A percentile compares a stretch with the other conserved stretches of the same genome.
These are phyloP conservation scores for Zygosaccharomyces pseudorouxii DNA, from an alignment of 805 yeast genomes.

Conservation along the genomic window DNA sequence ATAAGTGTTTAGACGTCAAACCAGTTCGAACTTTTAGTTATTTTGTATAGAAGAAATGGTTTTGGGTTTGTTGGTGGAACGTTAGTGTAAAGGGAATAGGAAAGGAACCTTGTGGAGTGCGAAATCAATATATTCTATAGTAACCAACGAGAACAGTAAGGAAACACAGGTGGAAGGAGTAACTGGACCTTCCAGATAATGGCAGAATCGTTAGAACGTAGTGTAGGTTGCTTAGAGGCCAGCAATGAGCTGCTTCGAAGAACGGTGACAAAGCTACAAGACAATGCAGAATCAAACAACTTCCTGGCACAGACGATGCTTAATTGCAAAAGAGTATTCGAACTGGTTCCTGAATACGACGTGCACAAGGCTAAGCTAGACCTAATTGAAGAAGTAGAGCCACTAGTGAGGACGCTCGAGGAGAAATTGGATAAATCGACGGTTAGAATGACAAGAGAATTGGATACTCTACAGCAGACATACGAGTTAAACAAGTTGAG, in stretches of 20 bases:
- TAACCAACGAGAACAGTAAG: not conserved
- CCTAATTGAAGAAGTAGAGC: constrained; percentile 32
- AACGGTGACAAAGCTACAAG: constrained; percentile 21
- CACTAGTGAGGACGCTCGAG: constrained; percentile 26
- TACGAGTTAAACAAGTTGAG: constrained; percentile 28
- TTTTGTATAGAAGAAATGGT: not conserved
- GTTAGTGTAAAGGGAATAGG: constrained; percentile 1
- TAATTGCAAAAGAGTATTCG: constrained; percentile 27
- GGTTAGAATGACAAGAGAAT: constrained; percentile 26
- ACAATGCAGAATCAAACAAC: constrained; percentile 20
- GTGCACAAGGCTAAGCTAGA: constrained; percentile 33
- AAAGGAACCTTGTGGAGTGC: not conserved
- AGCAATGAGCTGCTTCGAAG: constrained; percentile 20
- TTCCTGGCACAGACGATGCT: constrained; percentile 24
- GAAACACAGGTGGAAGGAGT: not conserved
- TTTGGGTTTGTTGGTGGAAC: not conserved
- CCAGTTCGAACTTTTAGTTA: not conserved
- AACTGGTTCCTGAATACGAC: constrained; percentile 33
- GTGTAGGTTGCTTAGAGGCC: constrained; percentile 22
- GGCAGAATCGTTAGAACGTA: constrained; percentile 24
- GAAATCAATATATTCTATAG: not conserved
- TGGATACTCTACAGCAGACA: constrained; percentile 29
- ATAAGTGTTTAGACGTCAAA: not conserved
- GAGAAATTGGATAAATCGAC: constrained; percentile 28
- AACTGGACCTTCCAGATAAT: constrained; percentile 6